Evolutionary conservation across 192 early-diverging fungal species (phyloP).

Genomic region (Spizellomyces sp.): DNA sequence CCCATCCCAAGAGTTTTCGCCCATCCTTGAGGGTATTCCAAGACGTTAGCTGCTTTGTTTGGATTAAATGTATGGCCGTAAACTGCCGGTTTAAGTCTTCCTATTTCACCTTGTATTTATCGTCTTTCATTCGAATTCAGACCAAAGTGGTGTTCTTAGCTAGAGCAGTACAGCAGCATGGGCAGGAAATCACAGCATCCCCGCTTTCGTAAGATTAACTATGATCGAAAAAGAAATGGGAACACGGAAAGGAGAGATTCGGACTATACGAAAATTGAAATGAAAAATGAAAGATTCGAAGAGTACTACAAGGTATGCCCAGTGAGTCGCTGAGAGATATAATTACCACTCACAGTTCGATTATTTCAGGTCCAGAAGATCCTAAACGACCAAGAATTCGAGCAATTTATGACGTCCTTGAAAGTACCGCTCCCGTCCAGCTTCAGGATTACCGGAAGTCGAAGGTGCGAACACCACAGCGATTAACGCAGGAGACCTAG

Average conservation of each 20-base stretch:
- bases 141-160: too few relatives aligned
- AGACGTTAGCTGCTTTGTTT: too few relatives aligned
- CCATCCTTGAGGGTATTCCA: too few relatives aligned
- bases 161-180: neutral
- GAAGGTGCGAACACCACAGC: conserved; percentile 50
- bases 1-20: too few relatives aligned
- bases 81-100: too few relatives aligned
- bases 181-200: neutral
- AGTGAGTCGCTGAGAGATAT: conserved; percentile 4
- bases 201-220: neutral
- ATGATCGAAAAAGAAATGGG: neutral
- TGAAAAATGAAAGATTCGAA: conserved; percentile 67
- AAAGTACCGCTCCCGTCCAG: conserved; percentile 80
- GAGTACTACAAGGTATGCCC: conserved; percentile 67
- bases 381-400: conserved; percentile 83
- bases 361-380: conserved; percentile 59
- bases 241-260: neutral
- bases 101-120: too few relatives aligned
- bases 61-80: too few relatives aligned
- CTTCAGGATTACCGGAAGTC: conserved; percentile 92
- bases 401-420: conserved; percentile 70
- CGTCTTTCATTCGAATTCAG: too few relatives aligned
- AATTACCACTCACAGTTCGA: neutral
- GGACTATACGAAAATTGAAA: conserved; percentile 30
- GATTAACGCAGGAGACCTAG: neutral